Conservation (phyloP, 345 rosid genomes). For the Camelina hispida region DNA sequence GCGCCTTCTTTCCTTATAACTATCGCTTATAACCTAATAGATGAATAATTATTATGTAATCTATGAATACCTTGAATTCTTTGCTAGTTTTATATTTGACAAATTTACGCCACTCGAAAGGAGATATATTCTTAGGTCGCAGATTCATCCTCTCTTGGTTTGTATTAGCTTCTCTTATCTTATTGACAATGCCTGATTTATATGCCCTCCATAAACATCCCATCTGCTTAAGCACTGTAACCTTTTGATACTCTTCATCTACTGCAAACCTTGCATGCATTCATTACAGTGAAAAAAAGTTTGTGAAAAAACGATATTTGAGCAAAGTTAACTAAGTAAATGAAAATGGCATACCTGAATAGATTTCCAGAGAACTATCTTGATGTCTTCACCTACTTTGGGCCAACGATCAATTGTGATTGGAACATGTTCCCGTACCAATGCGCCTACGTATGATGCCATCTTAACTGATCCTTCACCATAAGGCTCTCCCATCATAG, state of each 20-base stretch:
- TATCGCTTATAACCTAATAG: background rate
- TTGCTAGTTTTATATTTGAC: background rate
- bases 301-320: no score
- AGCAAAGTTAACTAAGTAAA: no score
- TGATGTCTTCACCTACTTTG: no score
- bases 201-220: slow-evolving; percentile 1
- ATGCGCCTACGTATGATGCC: no score
- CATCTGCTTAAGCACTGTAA: background rate
- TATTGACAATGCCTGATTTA: background rate
- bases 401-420: no score
- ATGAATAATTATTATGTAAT: background rate
- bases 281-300: background rate
- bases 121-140: background rate
- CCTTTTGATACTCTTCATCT: background rate
- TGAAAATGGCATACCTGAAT: background rate
- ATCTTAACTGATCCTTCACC: background rate
- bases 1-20: background rate
- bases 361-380: background rate
- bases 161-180: background rate
- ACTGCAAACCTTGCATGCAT: background rate
- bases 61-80: background rate
- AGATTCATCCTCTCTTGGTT: slow-evolving; percentile 1
- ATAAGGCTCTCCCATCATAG: background rate
- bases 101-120: background rate
- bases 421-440: no score